phyloP scores from a whole-genome alignment of 2,329 filamentous ascomycete species.

The Penicillium sp. region DNA sequence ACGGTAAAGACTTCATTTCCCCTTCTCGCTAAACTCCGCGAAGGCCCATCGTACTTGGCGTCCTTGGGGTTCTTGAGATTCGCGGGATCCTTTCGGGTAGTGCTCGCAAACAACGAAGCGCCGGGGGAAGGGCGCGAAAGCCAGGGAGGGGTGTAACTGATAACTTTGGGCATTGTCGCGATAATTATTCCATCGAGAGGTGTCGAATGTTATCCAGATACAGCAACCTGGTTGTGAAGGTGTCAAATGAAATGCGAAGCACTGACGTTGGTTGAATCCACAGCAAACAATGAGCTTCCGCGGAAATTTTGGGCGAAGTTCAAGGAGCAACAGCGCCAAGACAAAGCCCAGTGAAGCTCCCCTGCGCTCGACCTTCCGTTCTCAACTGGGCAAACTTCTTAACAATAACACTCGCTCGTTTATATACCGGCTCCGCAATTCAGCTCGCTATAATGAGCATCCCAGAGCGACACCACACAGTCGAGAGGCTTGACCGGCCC shows the following conservation, averaged over 20 bases:
- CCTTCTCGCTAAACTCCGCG: constrained; percentile 73
- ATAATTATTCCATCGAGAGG: constrained; percentile 13
- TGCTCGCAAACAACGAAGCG: constrained; percentile 73
- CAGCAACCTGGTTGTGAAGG: background rate
- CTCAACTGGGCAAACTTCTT: background rate
- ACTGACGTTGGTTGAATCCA: background rate
- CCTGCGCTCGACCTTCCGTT: constrained; percentile 15
- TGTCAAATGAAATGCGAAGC: background rate
- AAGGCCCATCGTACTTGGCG: constrained; percentile 44
- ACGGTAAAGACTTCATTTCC: constrained; percentile 90
- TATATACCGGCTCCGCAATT: background rate
- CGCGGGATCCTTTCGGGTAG: constrained; percentile 47
- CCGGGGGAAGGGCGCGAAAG: constrained; percentile 78
- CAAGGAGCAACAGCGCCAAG: constrained; percentile 25
- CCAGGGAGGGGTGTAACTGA: constrained; percentile 85
- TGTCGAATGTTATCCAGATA: background rate
- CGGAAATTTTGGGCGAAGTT: constrained; percentile 22
- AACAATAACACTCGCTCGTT: background rate
- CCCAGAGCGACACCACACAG: constrained; percentile 58
- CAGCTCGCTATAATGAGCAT: constrained; percentile 33
- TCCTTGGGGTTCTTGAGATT: constrained; percentile 22
- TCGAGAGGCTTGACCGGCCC: constrained; percentile 90
- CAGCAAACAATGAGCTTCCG: constrained; percentile 5
- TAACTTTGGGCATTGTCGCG: constrained; percentile 77
- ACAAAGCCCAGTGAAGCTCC: constrained; percentile 28